phyloP scores from a whole-genome alignment of 139 green algal species.

The Chlamydomonas sp. region DNA sequence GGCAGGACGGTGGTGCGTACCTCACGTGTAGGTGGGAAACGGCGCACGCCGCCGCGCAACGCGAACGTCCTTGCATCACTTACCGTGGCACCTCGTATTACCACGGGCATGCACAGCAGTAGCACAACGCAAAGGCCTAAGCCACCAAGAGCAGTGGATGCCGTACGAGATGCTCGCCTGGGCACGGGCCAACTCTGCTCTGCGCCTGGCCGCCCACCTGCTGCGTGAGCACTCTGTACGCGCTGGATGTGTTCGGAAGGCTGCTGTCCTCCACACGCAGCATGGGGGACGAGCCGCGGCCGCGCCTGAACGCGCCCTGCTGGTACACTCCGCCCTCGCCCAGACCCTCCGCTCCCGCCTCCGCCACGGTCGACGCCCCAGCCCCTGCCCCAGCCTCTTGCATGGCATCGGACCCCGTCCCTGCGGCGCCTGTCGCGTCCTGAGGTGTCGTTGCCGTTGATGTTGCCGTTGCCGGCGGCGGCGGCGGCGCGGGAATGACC shows the following conservation, averaged over 20 bases:
- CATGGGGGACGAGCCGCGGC: not conserved
- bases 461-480: no score
- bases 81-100: no score
- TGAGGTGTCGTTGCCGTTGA: not conserved
- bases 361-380: not conserved
- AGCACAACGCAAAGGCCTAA: no score
- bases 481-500: no score
- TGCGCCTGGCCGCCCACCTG: slow-evolving; percentile 3
- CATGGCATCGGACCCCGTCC: not conserved
- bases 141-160: no score
- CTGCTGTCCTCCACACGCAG: slow-evolving; percentile 31
- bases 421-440: not conserved
- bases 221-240: slow-evolving; percentile 16
- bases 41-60: no score
- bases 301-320: not conserved
- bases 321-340: not conserved
- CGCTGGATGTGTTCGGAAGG: slow-evolving; percentile 27
- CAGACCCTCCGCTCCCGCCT: not conserved
- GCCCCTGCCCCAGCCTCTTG: not conserved
- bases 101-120: no score
- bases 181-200: no score
- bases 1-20: no score
- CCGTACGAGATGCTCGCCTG: no score
- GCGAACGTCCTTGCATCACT: no score
- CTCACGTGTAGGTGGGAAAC: no score